Evolutionary conservation across 1,139 yeast species (phyloP).

Genomic region (Protomyces inouyei): DNA sequence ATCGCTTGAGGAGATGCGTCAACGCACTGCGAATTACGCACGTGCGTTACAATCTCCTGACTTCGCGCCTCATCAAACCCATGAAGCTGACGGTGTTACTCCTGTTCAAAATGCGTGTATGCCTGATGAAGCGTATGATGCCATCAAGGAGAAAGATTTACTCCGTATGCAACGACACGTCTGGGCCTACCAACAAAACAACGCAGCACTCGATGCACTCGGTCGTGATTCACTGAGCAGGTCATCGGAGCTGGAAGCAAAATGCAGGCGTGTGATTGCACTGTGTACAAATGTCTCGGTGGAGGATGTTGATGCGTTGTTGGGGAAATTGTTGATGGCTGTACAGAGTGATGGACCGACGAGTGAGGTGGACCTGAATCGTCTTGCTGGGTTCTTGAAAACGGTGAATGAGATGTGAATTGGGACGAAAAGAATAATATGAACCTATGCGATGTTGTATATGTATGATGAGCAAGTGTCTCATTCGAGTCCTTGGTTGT

Average conservation of each 20-base stretch:
- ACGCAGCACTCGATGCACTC: conserved; percentile 50
- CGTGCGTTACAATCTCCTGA: conserved; percentile 32
- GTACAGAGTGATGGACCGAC: conserved; percentile 68
- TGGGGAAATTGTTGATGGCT: conserved; percentile 82
- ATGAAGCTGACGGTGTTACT: conserved; percentile 18
- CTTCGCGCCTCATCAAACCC: neutral
- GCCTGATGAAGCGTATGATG: conserved; percentile 55
- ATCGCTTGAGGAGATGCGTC: conserved; percentile 55
- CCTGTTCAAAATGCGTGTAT: conserved; percentile 16
- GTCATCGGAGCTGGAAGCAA: conserved; percentile 65
- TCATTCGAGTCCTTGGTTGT: too few species aligned
- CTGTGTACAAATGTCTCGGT: conserved; percentile 83
- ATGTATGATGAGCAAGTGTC: too few species aligned
- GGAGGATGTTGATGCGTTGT: conserved; percentile 69
- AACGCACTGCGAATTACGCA: conserved; percentile 50
- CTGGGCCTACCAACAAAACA: conserved; percentile 68
- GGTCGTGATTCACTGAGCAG: conserved; percentile 49
- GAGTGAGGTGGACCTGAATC: conserved; percentile 53
- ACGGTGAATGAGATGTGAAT: neutral
- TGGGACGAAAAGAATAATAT: neutral
- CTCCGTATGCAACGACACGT: conserved; percentile 60
- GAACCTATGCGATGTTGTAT: neutral
- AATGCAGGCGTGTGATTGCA: conserved; percentile 83
- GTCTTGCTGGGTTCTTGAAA: conserved; percentile 46
- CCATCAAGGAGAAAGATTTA: neutral